These are phyloP conservation scores for Adansonia madagascariensis DNA, from an alignment of 441 rosid genomes.

Conservation along the genomic window DNA sequence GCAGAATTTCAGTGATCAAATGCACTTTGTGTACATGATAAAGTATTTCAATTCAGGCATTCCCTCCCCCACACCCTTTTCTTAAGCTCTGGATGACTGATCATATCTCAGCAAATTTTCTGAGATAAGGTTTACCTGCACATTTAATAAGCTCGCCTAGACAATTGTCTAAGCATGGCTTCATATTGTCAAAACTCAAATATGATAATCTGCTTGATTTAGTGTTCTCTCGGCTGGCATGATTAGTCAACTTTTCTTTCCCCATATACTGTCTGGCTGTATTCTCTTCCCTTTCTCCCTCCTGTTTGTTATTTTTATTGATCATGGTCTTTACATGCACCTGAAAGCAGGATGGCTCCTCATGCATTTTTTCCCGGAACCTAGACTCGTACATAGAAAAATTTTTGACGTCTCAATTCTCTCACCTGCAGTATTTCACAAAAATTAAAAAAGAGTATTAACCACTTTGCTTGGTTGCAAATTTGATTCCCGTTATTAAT, in stretches of 20 bases:
- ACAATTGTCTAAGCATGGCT: background rate
- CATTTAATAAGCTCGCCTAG: background rate
- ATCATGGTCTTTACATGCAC: constrained; percentile 5
- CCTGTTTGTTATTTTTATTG: background rate
- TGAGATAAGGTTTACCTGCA: background rate
- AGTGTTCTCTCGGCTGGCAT: background rate
- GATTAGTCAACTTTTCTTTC: background rate
- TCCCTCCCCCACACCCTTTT: background rate
- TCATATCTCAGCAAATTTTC: background rate
- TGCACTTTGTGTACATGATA: constrained; percentile 4
- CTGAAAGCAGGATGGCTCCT: constrained; percentile 1
- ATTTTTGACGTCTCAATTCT: background rate
- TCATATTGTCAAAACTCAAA: constrained; percentile 2
- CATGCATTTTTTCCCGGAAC: background rate
- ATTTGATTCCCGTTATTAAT: background rate
- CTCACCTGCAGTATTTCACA: no score
- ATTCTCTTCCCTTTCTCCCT: background rate
- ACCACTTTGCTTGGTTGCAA: background rate
- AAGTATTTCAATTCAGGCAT: constrained; percentile 10
- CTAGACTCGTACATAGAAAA: background rate
- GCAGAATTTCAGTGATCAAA: constrained; percentile 15
- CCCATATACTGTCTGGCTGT: background rate
- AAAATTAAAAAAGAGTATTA: background rate
- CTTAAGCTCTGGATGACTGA: constrained; percentile 1
- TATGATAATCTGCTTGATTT: background rate